Evolutionary conservation across 768 basidiomycete genomes (phyloP).

Genomic region (Serendipita vermifera): DNA sequence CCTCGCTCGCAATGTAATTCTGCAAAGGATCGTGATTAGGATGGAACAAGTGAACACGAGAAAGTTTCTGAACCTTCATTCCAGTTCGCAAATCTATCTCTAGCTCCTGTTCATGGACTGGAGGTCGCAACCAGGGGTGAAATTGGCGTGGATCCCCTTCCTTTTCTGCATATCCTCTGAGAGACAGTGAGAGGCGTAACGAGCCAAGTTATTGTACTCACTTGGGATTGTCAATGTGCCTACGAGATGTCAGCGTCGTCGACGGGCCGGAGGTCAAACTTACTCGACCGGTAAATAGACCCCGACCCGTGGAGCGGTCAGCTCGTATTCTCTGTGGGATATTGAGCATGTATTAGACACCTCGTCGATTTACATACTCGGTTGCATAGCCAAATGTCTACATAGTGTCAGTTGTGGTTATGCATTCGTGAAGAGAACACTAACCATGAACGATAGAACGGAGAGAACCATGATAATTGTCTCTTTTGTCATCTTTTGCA

Average conservation of each 20-base stretch:
- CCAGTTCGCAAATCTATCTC: slow-evolving; percentile 65
- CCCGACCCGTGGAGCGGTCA: slow-evolving; percentile 58
- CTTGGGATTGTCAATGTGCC: slow-evolving; percentile 46
- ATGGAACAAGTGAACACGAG: background rate
- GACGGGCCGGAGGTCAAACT: no score
- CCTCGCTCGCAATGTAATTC: slow-evolving; percentile 70
- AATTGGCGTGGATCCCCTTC: slow-evolving; percentile 60
- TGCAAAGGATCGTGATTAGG: slow-evolving; percentile 18
- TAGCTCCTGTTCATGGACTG: slow-evolving; percentile 56
- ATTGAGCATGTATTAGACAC: slow-evolving; percentile 37
- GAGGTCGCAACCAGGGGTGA: slow-evolving; percentile 61
- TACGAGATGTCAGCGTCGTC: background rate
- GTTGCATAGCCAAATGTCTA: slow-evolving; percentile 54
- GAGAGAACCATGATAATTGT: slow-evolving; percentile 49
- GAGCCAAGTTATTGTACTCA: slow-evolving; percentile 17
- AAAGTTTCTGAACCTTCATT: slow-evolving; percentile 47
- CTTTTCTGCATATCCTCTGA: slow-evolving; percentile 52
- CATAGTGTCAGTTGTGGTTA: background rate
- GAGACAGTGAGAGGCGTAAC: background rate
- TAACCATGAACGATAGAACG: slow-evolving; percentile 45
- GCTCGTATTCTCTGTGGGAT: slow-evolving; percentile 54
- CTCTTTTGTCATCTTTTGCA: slow-evolving; percentile 50
- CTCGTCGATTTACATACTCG: no score
- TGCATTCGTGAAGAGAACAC: background rate
- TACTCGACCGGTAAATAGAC: slow-evolving; percentile 60